phyloP scores from a whole-genome alignment of 2,329 filamentous ascomycete genomes.

The Scytalidium lignicola region DNA sequence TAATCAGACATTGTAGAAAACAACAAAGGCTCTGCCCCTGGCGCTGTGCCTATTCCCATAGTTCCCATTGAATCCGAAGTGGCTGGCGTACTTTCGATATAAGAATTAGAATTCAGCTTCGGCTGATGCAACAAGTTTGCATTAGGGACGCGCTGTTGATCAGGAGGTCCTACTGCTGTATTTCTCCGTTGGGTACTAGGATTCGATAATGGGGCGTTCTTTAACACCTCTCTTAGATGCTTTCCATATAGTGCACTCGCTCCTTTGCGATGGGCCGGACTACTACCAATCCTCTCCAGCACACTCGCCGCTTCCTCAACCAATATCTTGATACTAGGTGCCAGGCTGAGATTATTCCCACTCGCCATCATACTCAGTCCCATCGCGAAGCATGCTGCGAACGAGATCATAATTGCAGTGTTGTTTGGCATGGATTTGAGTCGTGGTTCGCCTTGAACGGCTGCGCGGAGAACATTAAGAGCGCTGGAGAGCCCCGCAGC shows the following conservation, averaged over 20 bases:
- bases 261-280: conserved; percentile 61
- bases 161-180: conserved; percentile 5
- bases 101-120: conserved; percentile 3
- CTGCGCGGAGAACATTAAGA: conserved; percentile 68
- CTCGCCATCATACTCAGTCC: conserved; percentile 55
- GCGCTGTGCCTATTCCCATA: conserved; percentile 29
- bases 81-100: conserved; percentile 9
- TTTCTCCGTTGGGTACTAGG: conserved; percentile 7
- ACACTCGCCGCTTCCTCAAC: conserved; percentile 66
- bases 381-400: conserved; percentile 66
- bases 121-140: conserved; percentile 1
- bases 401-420: conserved; percentile 73
- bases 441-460: conserved; percentile 65
- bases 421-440: conserved; percentile 75
- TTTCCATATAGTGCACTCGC: conserved; percentile 56
- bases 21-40: conserved; percentile 42
- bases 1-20: conserved; percentile 67
- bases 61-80: conserved; percentile 11
- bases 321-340: conserved; percentile 57
- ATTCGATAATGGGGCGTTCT: conserved; percentile 9
- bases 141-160: conserved; percentile 4
- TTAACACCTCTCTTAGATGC: conserved; percentile 42
- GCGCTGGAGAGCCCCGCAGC: conserved; percentile 67
- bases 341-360: conserved; percentile 49
- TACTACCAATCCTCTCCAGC: conserved; percentile 62